Conservation (phyloP, 2,329 filamentous ascomycete species). For the Colletotrichum sp. region DNA sequence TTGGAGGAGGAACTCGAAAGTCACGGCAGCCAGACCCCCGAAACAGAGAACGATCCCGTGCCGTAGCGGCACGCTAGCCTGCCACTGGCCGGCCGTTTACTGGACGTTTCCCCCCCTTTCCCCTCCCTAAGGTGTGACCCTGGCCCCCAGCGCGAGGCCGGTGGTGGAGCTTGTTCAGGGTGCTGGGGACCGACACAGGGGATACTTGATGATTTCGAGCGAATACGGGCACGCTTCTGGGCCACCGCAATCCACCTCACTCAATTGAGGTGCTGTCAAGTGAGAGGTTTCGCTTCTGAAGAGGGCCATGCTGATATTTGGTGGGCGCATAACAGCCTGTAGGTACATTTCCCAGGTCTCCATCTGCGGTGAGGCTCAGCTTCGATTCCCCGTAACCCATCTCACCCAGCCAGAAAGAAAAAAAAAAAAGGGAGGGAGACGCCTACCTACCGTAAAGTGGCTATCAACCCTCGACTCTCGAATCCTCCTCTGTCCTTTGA, state of each 20-base stretch:
- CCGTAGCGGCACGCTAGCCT: slow-evolving; percentile 11
- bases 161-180: slow-evolving; percentile 4
- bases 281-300: background rate
- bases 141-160: background rate
- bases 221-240: slow-evolving; percentile 1
- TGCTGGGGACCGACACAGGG: background rate
- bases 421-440: slow-evolving; percentile 13
- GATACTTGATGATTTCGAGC: slow-evolving; percentile 6
- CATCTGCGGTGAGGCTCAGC: slow-evolving; percentile 19
- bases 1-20: background rate
- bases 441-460: background rate
- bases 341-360: slow-evolving; percentile 7
- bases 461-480: background rate
- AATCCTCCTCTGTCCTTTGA: background rate
- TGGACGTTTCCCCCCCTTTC: background rate
- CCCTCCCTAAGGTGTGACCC: background rate
- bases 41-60: slow-evolving; percentile 14
- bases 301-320: background rate
- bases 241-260: background rate
- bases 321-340: background rate
- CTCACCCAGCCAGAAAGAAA: background rate
- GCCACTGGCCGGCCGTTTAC: background rate
- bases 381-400: slow-evolving; percentile 17
- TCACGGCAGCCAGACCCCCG: background rate
- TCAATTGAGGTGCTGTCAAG: background rate